Evolutionary conservation across 495 filamentous ascomycete species (phyloP), one percentile per base, ranked within the genome.

Genomic region (Amniculicola lignicola): DNA sequence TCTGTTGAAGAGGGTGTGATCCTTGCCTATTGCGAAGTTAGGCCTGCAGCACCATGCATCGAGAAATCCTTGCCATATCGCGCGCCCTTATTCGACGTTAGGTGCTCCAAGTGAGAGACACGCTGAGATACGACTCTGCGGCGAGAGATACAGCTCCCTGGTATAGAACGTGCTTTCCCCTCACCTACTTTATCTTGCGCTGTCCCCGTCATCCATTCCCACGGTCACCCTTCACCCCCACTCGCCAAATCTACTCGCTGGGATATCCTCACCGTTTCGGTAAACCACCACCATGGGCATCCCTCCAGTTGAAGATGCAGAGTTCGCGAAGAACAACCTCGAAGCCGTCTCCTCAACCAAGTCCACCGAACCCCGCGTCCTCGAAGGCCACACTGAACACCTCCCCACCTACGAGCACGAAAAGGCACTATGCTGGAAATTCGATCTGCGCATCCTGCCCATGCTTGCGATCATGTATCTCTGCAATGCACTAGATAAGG

Each of bases 381-480:
- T 43, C 21, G 56, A 51, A 24, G 57, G 53, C 29, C 28, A 58
- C 0, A 49, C 42, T 21, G 27, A 62, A 23, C 58, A 65, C 22
- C 57, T 65, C 5, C 62, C 62, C 0, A 57, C 62, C 0, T 65
- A 49, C 21, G 57, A 61, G 41, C 62, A 65, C 37, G 63, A 66
- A 39, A 52, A 54, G 33, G 50, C 60, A 0, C 59, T 73, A 10
- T 41, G 58, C 5, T 55, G 57, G 55, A 74, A 71, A 50, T 69
- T 74, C 53, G 71, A 74, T 41, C 24, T 67, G 22, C 55, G 65
- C 35, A 67, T 73, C 49, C 47, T 73, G 50, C 69, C 71, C 11
- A 48, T 73, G 29, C 54, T 73, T 19, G 66, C 69, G 0, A n/a
- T 73, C 15, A 72, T 74, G 68, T 74, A 74, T 48, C 65, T 72